Percentiles rank a stretch among this genome's conserved stretches.
phyloP scores from a whole-genome alignment of 306 rosid species.

The Prunus campanulata region DNA sequence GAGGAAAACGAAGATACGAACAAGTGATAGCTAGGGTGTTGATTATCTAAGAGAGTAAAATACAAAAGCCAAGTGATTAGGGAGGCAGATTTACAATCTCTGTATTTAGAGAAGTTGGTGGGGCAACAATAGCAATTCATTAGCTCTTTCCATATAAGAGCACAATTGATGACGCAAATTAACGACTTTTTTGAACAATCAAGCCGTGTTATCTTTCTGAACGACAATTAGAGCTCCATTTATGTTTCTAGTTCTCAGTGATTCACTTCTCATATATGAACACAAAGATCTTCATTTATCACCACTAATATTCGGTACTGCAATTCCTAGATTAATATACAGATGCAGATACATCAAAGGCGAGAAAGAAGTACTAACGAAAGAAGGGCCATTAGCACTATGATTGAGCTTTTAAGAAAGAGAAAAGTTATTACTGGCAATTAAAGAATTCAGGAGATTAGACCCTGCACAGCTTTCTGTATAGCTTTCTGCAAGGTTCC shows the following conservation, averaged over 20 bases:
- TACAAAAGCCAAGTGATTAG: background rate
- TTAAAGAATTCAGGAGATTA: slow-evolving; percentile 3
- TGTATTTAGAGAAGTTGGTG: background rate
- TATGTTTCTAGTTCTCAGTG: background rate
- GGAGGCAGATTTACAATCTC: background rate
- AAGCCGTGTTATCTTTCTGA: background rate
- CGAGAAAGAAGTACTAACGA: background rate
- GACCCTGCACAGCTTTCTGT: background rate
- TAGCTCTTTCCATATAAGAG: too few species aligned
- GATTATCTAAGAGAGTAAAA: too few species aligned
- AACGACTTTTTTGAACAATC: background rate
- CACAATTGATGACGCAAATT: background rate
- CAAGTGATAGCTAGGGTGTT: too few species aligned
- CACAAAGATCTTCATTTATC: background rate
- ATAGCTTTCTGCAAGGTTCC: background rate
- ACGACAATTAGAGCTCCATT: background rate
- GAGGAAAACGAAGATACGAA: too few species aligned
- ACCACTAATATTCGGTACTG: background rate
- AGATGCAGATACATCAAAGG: slow-evolving; percentile 1
- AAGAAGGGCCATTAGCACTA: slow-evolving; percentile 8
- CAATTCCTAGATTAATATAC: background rate
- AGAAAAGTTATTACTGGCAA: background rate
- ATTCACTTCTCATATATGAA: background rate
- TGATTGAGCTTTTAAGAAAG: background rate
- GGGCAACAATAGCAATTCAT: background rate